Percentiles rank a stretch among this genome's conserved stretches.
phyloP scores from a whole-genome alignment of 1,284 basidiomycete species.

The Clitocybe nebularis region DNA sequence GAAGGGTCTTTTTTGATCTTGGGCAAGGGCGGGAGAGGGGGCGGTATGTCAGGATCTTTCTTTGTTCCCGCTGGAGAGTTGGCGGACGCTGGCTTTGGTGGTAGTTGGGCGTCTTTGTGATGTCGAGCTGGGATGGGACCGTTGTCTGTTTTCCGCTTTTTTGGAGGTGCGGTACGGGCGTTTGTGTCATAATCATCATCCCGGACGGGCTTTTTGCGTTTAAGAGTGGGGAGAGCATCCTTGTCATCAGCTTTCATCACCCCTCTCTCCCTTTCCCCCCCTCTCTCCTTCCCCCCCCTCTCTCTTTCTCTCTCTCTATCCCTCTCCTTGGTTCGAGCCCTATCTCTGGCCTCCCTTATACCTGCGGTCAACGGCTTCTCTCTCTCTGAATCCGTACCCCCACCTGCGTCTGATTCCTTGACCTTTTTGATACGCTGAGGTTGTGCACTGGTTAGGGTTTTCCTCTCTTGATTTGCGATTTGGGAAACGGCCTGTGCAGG shows the following conservation, averaged over 20 bases:
- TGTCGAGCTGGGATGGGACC: conserved; percentile 19
- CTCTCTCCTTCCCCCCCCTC: too few species aligned
- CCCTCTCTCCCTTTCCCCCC: too few species aligned
- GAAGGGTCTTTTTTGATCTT: conserved; percentile 19
- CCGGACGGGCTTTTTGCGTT: conserved; percentile 31
- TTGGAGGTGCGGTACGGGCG: conserved; percentile 21
- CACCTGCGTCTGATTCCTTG: conserved; percentile 15
- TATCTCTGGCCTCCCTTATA: conserved; percentile 4
- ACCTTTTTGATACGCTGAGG: conserved; percentile 21
- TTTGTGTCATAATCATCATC: conserved; percentile 25
- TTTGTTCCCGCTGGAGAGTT: conserved; percentile 17
- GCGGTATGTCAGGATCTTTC: conserved; percentile 16
- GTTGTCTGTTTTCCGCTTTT: conserved; percentile 38
- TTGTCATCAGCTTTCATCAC: too few species aligned
- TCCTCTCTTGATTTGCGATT: conserved; percentile 18
- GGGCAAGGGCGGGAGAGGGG: conserved; percentile 13
- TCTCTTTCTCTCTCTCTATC: conserved; percentile 18
- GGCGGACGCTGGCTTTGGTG: conserved; percentile 13
- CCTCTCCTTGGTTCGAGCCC: conserved; percentile 2
- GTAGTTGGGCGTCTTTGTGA: conserved; percentile 23
- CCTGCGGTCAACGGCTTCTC: conserved; percentile 5
- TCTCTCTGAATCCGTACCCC: conserved; percentile 16
- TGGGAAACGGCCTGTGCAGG: conserved; percentile 16
- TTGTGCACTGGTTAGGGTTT: conserved; percentile 8
- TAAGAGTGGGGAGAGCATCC: conserved; percentile 18